Percentiles rank a stretch among this genome's conserved stretches.
Evolutionary conservation across 495 filamentous ascomycete genomes (phyloP).

Genomic region (Tuber umbilicatum): DNA sequence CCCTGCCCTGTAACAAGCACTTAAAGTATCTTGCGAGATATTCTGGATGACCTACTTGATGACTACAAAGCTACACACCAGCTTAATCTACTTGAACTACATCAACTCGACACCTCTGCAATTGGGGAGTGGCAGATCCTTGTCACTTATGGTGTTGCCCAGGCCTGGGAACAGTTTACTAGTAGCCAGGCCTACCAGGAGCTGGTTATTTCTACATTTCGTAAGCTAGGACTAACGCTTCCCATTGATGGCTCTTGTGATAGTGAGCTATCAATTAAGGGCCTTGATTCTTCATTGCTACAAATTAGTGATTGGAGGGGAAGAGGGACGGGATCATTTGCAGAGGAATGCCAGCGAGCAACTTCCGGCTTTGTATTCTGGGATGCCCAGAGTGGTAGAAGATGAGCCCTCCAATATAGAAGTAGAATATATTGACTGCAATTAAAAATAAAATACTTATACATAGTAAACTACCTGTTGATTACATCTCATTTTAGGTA

Average conservation of each 20-base stretch:
- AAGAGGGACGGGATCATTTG: neutral
- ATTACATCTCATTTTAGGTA: neutral
- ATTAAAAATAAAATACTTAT: neutral
- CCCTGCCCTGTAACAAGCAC: too few species aligned
- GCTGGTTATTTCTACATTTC: constrained; percentile 15
- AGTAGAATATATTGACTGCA: neutral
- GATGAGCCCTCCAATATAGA: too few species aligned
- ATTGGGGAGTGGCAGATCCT: constrained; percentile 8
- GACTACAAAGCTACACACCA: neutral
- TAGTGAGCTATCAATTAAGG: constrained; percentile 15
- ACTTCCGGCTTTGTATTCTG: too few species aligned
- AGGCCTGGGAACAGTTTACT: constrained; percentile 17
- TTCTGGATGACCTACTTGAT: constrained; percentile 8
- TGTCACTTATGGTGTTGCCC: constrained; percentile 8
- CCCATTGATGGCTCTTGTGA: constrained; percentile 19
- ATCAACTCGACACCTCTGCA: neutral
- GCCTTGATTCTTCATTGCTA: constrained; percentile 5
- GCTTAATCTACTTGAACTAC: constrained; percentile 1
- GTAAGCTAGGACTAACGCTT: constrained; percentile 13
- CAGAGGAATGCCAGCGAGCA: too few species aligned
- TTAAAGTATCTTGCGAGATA: constrained; percentile 6
- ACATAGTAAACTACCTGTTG: neutral
- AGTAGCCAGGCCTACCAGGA: neutral
- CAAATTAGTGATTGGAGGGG: constrained; percentile 7
- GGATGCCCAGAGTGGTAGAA: too few species aligned